These are phyloP conservation scores for Saccharomyces hybrid DNA, from an alignment of 1,139 yeast species.

Conservation along the genomic window DNA sequence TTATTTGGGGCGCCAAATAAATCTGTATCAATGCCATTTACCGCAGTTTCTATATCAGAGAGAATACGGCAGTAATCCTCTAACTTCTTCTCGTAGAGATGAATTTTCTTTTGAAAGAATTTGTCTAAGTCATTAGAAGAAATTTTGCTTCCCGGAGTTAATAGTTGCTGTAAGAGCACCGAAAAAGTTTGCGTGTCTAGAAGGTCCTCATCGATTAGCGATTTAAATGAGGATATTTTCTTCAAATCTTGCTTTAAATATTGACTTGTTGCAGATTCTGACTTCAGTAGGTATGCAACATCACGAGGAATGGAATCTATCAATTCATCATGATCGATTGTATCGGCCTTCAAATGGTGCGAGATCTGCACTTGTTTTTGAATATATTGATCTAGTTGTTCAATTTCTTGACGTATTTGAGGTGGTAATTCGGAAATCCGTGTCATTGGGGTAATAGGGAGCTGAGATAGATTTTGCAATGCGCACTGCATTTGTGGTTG, in stretches of 20 bases:
- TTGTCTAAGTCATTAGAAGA: constrained; percentile 50
- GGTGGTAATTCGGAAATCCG: constrained; percentile 81
- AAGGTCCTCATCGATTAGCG: constrained; percentile 38
- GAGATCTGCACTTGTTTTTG: constrained; percentile 77
- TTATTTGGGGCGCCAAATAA: constrained; percentile 30
- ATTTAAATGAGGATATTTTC: constrained; percentile 37
- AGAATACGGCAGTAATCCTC: constrained; percentile 60
- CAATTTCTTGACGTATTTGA: constrained; percentile 66
- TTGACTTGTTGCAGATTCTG: constrained; percentile 58
- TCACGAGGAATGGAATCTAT: constrained; percentile 82
- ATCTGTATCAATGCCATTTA: constrained; percentile 64
- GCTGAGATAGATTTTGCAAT: constrained; percentile 28
- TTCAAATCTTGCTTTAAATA: constrained; percentile 60
- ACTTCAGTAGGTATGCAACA: constrained; percentile 60
- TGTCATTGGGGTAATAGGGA: constrained; percentile 71
- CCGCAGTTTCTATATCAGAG: constrained; percentile 66
- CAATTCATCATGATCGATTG: constrained; percentile 57
- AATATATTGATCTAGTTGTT: constrained; percentile 75
- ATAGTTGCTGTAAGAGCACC: constrained; percentile 56
- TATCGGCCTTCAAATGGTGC: constrained; percentile 63
- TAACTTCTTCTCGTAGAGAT: constrained; percentile 48
- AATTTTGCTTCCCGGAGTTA: constrained; percentile 60
- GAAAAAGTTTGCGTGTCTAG: constrained; percentile 60
- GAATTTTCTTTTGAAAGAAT: constrained; percentile 47
- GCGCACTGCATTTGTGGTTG: constrained; percentile 36